Conservation (phyloP, 495 filamentous ascomycete species). For the Penicillium macrosclerotiorum region DNA sequence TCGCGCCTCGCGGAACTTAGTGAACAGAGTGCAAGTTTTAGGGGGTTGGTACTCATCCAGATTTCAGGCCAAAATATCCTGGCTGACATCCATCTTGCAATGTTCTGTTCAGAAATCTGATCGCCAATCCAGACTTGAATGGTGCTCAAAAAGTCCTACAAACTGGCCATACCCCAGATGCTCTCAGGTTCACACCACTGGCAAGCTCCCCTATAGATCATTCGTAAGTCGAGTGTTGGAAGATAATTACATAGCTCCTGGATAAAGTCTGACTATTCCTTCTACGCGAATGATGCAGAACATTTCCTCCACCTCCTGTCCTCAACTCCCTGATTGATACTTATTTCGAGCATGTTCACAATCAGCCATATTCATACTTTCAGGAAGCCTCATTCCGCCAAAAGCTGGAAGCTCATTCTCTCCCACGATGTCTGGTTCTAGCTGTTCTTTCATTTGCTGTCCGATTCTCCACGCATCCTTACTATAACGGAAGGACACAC, state of each 20-base stretch:
- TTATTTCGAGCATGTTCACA: slow-evolving; percentile 28
- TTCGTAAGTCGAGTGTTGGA: slow-evolving; percentile 4
- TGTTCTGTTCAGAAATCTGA: no score
- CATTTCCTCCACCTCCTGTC: slow-evolving; percentile 18
- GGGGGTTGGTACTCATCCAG: no score
- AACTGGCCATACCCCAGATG: not conserved
- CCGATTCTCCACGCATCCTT: slow-evolving; percentile 24
- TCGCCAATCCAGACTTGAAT: no score
- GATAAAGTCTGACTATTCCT: no score
- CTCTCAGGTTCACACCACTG: not conserved
- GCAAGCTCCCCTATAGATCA: slow-evolving; percentile 1
- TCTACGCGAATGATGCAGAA: no score
- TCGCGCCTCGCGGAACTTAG: slow-evolving; percentile 27
- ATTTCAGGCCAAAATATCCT: not conserved
- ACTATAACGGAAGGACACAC: slow-evolving; percentile 12
- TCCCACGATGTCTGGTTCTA: slow-evolving; percentile 23
- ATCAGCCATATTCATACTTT: slow-evolving; percentile 33
- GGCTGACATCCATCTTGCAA: not conserved
- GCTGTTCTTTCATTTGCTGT: slow-evolving; percentile 27
- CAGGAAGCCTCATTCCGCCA: slow-evolving; percentile 26
- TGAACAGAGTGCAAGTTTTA: no score
- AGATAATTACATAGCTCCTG: no score
- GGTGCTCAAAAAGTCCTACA: no score
- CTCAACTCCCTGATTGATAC: slow-evolving; percentile 22
- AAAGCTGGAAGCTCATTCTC: slow-evolving; percentile 5